Evolutionary conservation across 2,329 filamentous ascomycete species (phyloP).

Genomic region (Ophiognomonia clavigignenti-juglandacearum): DNA sequence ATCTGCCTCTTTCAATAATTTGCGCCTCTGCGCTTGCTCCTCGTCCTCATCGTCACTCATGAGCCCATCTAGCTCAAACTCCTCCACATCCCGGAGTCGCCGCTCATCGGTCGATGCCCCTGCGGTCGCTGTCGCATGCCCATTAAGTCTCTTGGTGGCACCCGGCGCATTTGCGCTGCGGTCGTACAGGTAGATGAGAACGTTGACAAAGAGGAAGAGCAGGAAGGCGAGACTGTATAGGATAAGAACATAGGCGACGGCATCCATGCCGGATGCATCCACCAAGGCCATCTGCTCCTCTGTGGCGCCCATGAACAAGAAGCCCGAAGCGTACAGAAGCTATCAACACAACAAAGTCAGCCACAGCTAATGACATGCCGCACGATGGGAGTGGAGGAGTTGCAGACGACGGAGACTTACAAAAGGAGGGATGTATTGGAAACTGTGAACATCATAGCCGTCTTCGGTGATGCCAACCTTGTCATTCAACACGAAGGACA

Average conservation of each 20-base stretch:
- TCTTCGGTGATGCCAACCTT: constrained; percentile 59
- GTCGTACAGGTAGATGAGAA: constrained; percentile 82
- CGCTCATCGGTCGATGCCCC: constrained; percentile 36
- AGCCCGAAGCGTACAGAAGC: constrained; percentile 87
- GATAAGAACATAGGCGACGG: constrained; percentile 89
- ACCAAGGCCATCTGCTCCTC: constrained; percentile 91
- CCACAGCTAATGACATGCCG: not conserved
- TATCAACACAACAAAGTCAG: constrained; percentile 30
- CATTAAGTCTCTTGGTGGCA: constrained; percentile 32
- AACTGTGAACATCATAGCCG: constrained; percentile 62
- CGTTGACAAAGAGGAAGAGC: constrained; percentile 83
- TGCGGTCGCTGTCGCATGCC: constrained; percentile 20
- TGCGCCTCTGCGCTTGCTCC: constrained; percentile 34
- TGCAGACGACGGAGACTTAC: constrained; percentile 41
- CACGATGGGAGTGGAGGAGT: no score
- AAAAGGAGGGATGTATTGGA: constrained; percentile 50
- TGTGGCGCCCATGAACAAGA: constrained; percentile 95
- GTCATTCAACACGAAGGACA: constrained; percentile 82
- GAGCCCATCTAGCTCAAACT: constrained; percentile 88
- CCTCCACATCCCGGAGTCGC: constrained; percentile 73
- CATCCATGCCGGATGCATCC: constrained; percentile 68
- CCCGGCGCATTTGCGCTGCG: constrained; percentile 40
- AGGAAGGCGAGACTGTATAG: constrained; percentile 87
- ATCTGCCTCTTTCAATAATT: constrained; percentile 28
- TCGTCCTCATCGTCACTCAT: constrained; percentile 82